phyloP scores from a whole-genome alignment of 2,329 filamentous ascomycete species.

The Aspergillus chevalieri region DNA sequence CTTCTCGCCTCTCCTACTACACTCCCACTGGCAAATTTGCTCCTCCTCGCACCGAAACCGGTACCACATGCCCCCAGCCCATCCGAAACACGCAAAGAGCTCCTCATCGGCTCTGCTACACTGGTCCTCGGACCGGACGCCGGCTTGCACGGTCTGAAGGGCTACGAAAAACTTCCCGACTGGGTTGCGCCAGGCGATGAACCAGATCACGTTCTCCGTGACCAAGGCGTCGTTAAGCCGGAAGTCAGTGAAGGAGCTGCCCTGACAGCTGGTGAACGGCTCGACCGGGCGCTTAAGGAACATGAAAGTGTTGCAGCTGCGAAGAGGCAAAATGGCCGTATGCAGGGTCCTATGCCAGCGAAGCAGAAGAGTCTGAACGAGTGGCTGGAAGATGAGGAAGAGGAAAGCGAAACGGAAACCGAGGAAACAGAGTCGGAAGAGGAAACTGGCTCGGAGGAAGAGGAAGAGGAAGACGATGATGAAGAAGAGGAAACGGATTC shows the following conservation, averaged over 20 bases:
- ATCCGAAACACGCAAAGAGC: constrained; percentile 71
- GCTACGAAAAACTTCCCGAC: constrained; percentile 72
- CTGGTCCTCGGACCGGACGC: constrained; percentile 74
- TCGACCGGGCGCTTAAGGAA: constrained; percentile 40
- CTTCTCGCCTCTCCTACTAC: constrained; percentile 68
- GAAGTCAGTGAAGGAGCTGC: constrained; percentile 24
- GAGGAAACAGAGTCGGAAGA: constrained; percentile 45
- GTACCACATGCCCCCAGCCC: constrained; percentile 86
- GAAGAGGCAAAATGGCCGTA: constrained; percentile 12
- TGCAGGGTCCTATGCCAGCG: constrained; percentile 18
- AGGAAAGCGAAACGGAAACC: constrained; percentile 49
- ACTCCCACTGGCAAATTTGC: constrained; percentile 78
- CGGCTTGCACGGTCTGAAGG: constrained; percentile 65
- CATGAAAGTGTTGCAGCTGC: constrained; percentile 27
- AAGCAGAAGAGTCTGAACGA: constrained; percentile 82
- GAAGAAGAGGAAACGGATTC: constrained; percentile 39
- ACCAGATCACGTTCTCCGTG: constrained; percentile 67
- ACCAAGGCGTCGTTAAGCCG: constrained; percentile 45
- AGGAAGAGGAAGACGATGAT: constrained; percentile 44
- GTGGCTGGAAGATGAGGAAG: constrained; percentile 73
- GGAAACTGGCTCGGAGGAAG: constrained; percentile 45
- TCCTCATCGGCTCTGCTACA: constrained; percentile 76
- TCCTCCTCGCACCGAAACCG: constrained; percentile 89
- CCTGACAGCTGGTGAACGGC: constrained; percentile 37
- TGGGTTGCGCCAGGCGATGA: constrained; percentile 80